Evolutionary conservation across 2,329 filamentous ascomycete genomes (phyloP), one percentile per base, ranked within the genome.

Genomic region (Fusarium dlaminii): DNA sequence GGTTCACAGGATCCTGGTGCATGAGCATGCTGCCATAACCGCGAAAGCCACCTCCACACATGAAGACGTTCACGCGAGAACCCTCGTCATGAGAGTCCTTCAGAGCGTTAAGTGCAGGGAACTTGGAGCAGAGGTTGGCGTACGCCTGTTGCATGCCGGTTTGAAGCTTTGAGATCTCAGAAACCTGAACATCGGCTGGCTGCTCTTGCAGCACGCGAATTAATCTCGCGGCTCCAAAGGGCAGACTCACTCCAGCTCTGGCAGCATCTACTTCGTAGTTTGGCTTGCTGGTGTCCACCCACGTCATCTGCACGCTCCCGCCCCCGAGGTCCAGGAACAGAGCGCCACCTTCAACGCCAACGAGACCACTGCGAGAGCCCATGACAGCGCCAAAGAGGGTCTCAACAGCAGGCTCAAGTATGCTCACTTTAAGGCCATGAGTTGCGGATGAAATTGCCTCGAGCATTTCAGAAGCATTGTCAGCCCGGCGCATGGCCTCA

Each of bases 11-110:
- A 77, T 96, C 93, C 74, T 90, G 88, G 79, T 93, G 91, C 92
- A 97, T 95, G 59, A 98, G 87, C 79, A 97, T 91, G 81, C 94
- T 97, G 12, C 95, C 95, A 86, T 97, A 98, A 22, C 95, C 95
- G 40, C 95, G 87, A 80, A 98, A 97, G 1, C 95, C 95, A 30
- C 95, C 95, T 48, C 95, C 95, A 71, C 93, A 97, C 65, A 98
- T 90, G 80, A 95, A 98, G 14, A 98, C 86, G 39, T 92, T 90
- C 65, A 95, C 86, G 9, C 88, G 88, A 55, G 75, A 70, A 45
- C 77, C 76, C 24, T 68, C 72, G 29, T 81, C 77, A 34, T 83
- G 80, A 20, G 86, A 84, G 27, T 82, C 76, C 18, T 70, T 79
- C 43, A 83, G 79, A 56, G 77, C 77, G 42, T 78, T 71, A 0